Conservation (phyloP, 441 rosid species). For the Kokia cookei region DNA sequence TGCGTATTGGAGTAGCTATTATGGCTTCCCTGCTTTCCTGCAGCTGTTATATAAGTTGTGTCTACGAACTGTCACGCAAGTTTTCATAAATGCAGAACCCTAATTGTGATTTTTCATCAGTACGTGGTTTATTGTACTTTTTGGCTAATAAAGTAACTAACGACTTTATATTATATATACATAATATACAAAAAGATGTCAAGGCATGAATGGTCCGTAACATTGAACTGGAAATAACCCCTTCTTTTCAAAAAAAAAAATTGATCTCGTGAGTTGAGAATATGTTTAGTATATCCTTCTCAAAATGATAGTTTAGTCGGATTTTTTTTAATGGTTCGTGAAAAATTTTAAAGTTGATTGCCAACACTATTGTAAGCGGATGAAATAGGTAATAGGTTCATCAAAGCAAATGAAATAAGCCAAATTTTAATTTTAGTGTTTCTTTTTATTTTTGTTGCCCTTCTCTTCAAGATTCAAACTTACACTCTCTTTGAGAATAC, state of each 20-base stretch:
- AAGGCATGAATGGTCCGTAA: too few species aligned
- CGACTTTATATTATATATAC: too few species aligned
- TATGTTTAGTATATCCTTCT: background rate
- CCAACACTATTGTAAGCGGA: background rate
- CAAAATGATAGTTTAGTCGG: background rate
- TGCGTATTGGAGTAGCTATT: background rate
- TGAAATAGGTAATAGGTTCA: background rate
- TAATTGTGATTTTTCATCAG: background rate
- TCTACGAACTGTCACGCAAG: background rate
- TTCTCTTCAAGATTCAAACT: accelerated
- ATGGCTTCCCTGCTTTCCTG: background rate
- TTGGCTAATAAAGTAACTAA: background rate
- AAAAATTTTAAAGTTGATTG: background rate
- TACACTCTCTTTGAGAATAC: too few species aligned
- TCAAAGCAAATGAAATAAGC: background rate
- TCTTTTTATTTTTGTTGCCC: too few species aligned
- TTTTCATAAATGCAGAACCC: background rate
- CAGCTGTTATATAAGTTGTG: background rate
- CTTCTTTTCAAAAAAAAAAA: background rate
- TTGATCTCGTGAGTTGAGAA: background rate
- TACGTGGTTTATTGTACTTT: background rate
- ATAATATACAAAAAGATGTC: too few species aligned
- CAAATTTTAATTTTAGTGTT: background rate
- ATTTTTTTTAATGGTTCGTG: background rate
- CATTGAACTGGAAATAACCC: too few species aligned